Base-by-base conservation (phyloP, 805 yeast species). In the Ogataea salicorniae region DNA sequence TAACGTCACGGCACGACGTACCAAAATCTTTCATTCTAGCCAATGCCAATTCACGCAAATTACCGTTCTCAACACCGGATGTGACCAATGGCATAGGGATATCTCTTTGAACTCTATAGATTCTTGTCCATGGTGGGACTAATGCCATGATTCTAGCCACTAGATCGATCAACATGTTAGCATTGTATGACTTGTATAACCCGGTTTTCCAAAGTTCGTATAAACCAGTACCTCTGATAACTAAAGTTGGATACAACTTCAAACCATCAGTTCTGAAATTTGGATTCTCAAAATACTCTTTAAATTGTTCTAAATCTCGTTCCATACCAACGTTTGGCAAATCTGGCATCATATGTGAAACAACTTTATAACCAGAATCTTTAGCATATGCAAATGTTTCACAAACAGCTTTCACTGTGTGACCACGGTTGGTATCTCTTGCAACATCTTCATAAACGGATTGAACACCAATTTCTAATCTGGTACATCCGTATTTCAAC, bases 281-380 rank as follows among this genome's bases (percentile, higher is more conserved):
- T 1, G 99, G 99, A 65, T 88, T 94, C 59, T 92, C 98, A 64
- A 94, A 94, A 71, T 94, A 94, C 66, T 94, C 99, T 60, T 84
- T 81, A 63, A 94, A 94, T 70, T 94, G 99, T 61, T 90, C 96
- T 49, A 92, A 72, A 65, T 94, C 99, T 65, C 99, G 80, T 69
- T 94, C 99, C 96, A 92, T 88, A 17, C 98, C 99, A 49, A 94
- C 97, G 61, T 94, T 94, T 16, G 99, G 99, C 59, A 94, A 75
- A 73, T 94, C 99, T 15, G 99, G 99, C 99, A 94, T 94, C 99
- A 94, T 94, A 70, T 94, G 99, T 55, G 95, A 83, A 22, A 94
- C 99, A 46, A 94, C 96, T 65, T 94, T 94, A 69, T 91, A 94
- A 14, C 99, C 99, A 1, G 99, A 92, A 68, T 94, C 99, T 64